Evolutionary conservation across 2,329 filamentous ascomycete genomes (phyloP), one percentile per base, ranked within the genome.

Genomic region (Ceratocystis destructans): DNA sequence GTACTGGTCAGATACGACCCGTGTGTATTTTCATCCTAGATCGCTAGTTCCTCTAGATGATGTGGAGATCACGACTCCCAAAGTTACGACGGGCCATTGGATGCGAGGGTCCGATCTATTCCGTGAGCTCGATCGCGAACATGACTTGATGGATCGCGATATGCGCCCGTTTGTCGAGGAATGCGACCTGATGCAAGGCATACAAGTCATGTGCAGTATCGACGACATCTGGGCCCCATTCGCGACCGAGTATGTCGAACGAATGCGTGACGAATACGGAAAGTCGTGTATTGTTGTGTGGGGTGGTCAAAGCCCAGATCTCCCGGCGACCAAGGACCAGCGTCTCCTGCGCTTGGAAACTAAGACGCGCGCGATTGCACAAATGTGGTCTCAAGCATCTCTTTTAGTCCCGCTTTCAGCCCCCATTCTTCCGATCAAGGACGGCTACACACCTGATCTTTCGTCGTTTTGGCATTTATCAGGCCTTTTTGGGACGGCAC

Each of bases 1-100:
- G 65, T 97, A 94, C 77, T 99, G 94, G 93, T 96, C 91, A 41
- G 94, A 99, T 75, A 97, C 91, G 76, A 95, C 90, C 71, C 85
- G 90, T 31, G 83, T 94, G n/a, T 99, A 86, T 76, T 96, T 89
- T 73, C 92, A 97, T 73, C 94, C 94, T 7, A 85, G 84, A 65
- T 96, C 91, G 12, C 83, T 96, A 65, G 81, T 96, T 8, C 92
- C 96, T 73, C 79, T 97, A 15, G 88, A 88, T 73, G 90, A 96
- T 72, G 95, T 89, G 72, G 90, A 95, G 73, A 44, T 66, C 20
- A 66, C 48, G 17, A 57, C 66, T n/a, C 66, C 66, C 10, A 63
- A 64, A 17, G 79, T 96, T 45, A 86, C 89, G 73, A 93, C 90
- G 2, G 96, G 96, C 72, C 90, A 91, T 0, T 94, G 86, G 83